Base-by-base conservation (phyloP, 148 eudicot species). In the Fagopyrum homotropicum region DNA sequence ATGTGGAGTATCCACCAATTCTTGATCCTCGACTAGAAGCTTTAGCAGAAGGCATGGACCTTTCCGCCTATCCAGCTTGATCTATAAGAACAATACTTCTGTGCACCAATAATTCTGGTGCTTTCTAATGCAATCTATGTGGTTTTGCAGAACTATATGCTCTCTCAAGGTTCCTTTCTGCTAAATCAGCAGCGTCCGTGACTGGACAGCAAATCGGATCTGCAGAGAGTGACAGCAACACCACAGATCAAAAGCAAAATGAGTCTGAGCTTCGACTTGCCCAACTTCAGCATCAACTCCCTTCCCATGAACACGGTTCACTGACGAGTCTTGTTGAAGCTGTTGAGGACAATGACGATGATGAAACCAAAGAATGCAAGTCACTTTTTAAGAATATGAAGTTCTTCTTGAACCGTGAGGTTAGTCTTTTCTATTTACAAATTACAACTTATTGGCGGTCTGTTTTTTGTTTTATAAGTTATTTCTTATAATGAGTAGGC, bases 351-450 rank as follows among this genome's bases (percentile, higher is more conserved):
- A 92, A 89, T 63, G 96, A 83, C 7, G 97, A 92, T 76, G 89
- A 79, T 50, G 98, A 95, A 69, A 89, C 97, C 30, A 89, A 45
- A 77, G 85, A 83, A 81, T 92, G 97, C 80, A 92, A 80, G 80
- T 75, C 88, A 50, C 90, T 95, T n/a, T 92, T 95, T 48, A 84
- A 82, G 88, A 79, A 86, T 76, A 76, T 88, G 85, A 90, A 82
- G 76, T 86, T 95, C 83, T 95, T 89, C 82, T 85, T 95, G 86
- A 87, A 92, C 75, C 93, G 98, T 63, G 97, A 95, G 98, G 98
- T 92, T 63, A 61, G 83, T n/a, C 77, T 72, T 50, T 55, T 69
- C 40, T n/a, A 40, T 19, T 69, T 6, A 45, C 26, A 22, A 22
- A 22, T 22, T 22, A 22, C 47, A 68, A 40, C 47, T 44, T 35